Base-by-base conservation (phyloP, 805 yeast species). In the Hagleromyces aurorensis region DNA sequence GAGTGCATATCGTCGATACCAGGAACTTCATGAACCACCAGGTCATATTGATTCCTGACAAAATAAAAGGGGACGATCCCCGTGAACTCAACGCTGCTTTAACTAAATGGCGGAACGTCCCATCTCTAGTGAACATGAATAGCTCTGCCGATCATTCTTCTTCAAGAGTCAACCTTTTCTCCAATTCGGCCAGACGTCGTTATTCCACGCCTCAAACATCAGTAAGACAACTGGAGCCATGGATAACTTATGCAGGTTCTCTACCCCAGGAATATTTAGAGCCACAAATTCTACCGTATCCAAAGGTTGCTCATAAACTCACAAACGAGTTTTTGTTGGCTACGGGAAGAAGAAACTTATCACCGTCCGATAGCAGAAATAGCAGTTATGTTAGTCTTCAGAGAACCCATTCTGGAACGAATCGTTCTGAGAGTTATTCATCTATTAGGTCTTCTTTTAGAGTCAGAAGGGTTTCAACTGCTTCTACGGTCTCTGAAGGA, bases 1-100 rank as follows among this genome's bases (percentile, higher is more conserved):
- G 94, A 31, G 81, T 87, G 3, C 97, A 87, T 57, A 63, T 86
- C 33, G 63, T 87, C 16, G 96, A 87, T 52, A 67, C 85, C 15
- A 69, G 94, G 38, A 72, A 80, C 46, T 70, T 75, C 41, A 62
- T 67, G 35, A 75, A 80, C 43, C 89, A 82, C 49, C 89, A 81
- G 52, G 85, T 86, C 20, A 65, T 85, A 3, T 61, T 79, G 35
- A 61, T 80, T 9, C 91, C 91, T 0, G 57, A 57, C 23, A 50
- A 49, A 29, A 21, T 41, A 8, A 38, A 40, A 12, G 20, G 22
- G 19, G 33, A 29, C 7, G 40, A 40, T n/a, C 19, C 32, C 6
- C 31, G 27, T n/a, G 33, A 30, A 10, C 19, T 23, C 7, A 13
- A 10, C 6, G 19, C 33, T 13, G 8, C 21, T 24, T 17, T 6